Conservation (phyloP, 164 flowering plant species). For the Macadamia tetraphylla region DNA sequence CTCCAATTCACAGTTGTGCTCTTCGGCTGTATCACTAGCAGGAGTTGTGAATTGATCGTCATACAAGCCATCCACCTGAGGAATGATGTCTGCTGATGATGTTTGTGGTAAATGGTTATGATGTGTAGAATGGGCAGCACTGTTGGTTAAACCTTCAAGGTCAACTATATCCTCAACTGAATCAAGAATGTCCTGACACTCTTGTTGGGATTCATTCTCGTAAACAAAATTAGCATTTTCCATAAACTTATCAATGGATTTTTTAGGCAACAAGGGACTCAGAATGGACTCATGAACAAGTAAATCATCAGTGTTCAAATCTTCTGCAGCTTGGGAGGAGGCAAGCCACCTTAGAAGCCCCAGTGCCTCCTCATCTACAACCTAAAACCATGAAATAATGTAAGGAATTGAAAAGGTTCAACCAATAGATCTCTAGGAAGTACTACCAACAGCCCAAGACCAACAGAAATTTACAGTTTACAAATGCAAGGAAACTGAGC, state of each 20-base stretch:
- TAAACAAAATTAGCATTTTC: constrained; percentile 74
- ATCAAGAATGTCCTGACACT: constrained; percentile 97
- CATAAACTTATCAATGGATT: constrained; percentile 50
- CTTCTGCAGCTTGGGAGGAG: constrained; percentile 86
- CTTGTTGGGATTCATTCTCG: constrained; percentile 82
- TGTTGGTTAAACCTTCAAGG: constrained; percentile 22
- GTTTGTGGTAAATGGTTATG: constrained; percentile 9
- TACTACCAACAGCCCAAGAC: neutral
- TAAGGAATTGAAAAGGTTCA: neutral
- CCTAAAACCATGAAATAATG: constrained; percentile 30
- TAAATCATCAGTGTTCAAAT: constrained; percentile 83
- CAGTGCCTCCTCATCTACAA: constrained; percentile 53
- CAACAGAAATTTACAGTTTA: neutral
- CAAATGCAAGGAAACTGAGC: constrained; percentile 1
- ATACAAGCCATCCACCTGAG: constrained; percentile 63
- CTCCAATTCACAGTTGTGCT: constrained; percentile 19
- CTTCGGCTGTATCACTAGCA: constrained; percentile 24
- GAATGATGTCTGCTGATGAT: constrained; percentile 28
- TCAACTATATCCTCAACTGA: constrained; percentile 43
- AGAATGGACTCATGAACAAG: constrained; percentile 61
- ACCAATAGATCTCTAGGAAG: neutral
- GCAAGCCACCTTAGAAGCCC: constrained; percentile 89
- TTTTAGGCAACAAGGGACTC: constrained; percentile 64
- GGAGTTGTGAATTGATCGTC: constrained; percentile 33
- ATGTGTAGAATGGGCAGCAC: constrained; percentile 13